These are phyloP conservation scores for Viola pubescens DNA, from an alignment of 441 rosid species.

Conservation along the genomic window DNA sequence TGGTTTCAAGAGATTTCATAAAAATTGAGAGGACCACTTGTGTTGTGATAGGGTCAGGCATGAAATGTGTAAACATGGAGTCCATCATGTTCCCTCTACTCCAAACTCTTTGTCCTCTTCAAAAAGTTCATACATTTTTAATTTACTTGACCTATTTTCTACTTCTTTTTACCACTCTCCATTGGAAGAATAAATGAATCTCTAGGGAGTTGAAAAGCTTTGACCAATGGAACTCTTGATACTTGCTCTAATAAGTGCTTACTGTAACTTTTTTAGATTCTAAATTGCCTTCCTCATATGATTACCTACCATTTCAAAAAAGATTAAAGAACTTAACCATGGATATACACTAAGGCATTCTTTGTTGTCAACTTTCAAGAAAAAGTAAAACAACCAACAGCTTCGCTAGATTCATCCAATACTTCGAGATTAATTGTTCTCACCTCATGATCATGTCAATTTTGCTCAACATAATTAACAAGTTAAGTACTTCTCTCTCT, in stretches of 20 bases:
- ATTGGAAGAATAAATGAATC: constrained; percentile 6
- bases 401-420: too few species aligned
- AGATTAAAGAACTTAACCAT: too few species aligned
- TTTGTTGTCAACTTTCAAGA: background rate
- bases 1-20: constrained; percentile 34
- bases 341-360: background rate
- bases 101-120: constrained; percentile 40
- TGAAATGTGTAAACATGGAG: constrained; percentile 48
- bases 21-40: constrained; percentile 15
- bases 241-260: constrained; percentile 18
- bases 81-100: constrained; percentile 72
- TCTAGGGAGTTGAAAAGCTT: background rate
- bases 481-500: too few species aligned
- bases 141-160: background rate
- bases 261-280: constrained; percentile 28
- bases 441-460: too few species aligned
- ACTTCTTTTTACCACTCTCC: constrained; percentile 10
- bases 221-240: constrained; percentile 42
- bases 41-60: constrained; percentile 32
- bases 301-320: constrained; percentile 16
- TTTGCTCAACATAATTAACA: too few species aligned
- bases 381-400: background rate
- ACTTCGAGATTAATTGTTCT: too few species aligned
- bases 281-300: constrained; percentile 26
- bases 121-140: constrained; percentile 19